Evolutionary conservation across 768 basidiomycete genomes (phyloP).

Genomic region (Thelephora aurantiotincta): DNA sequence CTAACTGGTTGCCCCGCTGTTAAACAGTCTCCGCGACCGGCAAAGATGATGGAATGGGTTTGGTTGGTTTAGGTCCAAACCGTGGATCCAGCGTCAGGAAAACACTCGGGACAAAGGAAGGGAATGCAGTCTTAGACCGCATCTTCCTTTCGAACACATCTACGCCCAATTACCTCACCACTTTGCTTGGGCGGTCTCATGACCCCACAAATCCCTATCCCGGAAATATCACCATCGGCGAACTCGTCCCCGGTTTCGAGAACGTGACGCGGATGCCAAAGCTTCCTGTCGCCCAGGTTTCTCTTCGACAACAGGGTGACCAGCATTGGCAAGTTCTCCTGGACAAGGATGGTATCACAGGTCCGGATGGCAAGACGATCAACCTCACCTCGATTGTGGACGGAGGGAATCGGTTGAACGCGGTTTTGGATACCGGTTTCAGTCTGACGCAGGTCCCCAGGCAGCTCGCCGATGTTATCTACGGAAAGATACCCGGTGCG

Average conservation of each 20-base stretch:
- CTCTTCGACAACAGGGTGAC: constrained; percentile 2
- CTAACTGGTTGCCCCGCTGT: constrained; percentile 1
- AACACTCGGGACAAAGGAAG: constrained; percentile 8
- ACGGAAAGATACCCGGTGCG: constrained; percentile 19
- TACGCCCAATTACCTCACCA: constrained; percentile 18
- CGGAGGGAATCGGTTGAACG: constrained; percentile 11
- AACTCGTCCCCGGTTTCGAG: constrained; percentile 13
- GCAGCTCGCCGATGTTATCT: constrained; percentile 16
- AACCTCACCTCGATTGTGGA: constrained; percentile 10
- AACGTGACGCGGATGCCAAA: constrained; percentile 15
- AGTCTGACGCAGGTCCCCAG: constrained; percentile 20
- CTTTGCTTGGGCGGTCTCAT: constrained; percentile 17
- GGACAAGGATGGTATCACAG: constrained; percentile 19
- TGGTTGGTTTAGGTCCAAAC: constrained; percentile 21
- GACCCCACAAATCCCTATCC: constrained; percentile 14
- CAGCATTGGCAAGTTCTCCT: constrained; percentile 20
- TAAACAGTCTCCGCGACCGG: constrained; percentile 5
- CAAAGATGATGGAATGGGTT: constrained; percentile 12
- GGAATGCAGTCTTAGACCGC: constrained; percentile 16
- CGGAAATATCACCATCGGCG: constrained; percentile 19
- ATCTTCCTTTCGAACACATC: constrained; percentile 18
- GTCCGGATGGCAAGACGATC: constrained; percentile 19
- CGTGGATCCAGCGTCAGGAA: constrained; percentile 12
- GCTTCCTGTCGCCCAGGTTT: constrained; percentile 12
- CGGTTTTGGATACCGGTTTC: constrained; percentile 18